Evolutionary conservation across 2,329 filamentous ascomycete species (phyloP).

Genomic region (Fusarium udum): DNA sequence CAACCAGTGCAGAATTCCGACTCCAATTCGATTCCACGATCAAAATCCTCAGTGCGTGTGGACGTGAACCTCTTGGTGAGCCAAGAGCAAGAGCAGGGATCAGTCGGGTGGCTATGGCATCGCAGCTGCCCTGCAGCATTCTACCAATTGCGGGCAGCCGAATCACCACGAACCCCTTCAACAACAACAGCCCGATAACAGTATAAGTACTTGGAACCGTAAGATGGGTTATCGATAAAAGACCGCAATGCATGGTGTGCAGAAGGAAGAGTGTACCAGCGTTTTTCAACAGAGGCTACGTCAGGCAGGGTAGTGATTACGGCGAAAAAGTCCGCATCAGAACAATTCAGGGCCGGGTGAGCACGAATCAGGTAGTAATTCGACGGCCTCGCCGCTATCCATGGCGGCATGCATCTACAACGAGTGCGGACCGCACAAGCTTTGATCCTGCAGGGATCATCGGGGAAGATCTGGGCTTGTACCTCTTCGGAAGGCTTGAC

Average conservation of each 20-base stretch:
- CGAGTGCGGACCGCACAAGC: not conserved
- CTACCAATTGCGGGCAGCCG: not conserved
- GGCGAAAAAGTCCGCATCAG: not conserved
- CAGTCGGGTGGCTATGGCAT: not conserved
- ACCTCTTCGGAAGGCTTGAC: not conserved
- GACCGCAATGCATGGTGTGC: not conserved
- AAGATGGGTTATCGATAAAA: not conserved
- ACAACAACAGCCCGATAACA: not conserved
- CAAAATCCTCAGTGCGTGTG: not conserved
- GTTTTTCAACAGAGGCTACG: not conserved
- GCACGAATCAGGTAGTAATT: not conserved
- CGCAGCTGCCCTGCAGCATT: not conserved
- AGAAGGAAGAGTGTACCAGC: accelerated
- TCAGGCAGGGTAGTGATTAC: not conserved
- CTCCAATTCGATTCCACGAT: not conserved
- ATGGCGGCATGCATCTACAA: not conserved
- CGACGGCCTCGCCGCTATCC: not conserved
- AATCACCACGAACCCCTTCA: not conserved
- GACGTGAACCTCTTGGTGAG: not conserved
- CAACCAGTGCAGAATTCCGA: not conserved
- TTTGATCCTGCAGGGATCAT: not conserved
- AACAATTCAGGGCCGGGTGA: not conserved
- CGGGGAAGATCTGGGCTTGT: not conserved
- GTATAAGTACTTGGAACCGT: not conserved
- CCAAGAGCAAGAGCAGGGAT: not conserved